Evolutionary conservation across 495 filamentous ascomycete species (phyloP), one percentile per base, ranked within the genome.

Genomic region (Hyaloscypha finlandica): DNA sequence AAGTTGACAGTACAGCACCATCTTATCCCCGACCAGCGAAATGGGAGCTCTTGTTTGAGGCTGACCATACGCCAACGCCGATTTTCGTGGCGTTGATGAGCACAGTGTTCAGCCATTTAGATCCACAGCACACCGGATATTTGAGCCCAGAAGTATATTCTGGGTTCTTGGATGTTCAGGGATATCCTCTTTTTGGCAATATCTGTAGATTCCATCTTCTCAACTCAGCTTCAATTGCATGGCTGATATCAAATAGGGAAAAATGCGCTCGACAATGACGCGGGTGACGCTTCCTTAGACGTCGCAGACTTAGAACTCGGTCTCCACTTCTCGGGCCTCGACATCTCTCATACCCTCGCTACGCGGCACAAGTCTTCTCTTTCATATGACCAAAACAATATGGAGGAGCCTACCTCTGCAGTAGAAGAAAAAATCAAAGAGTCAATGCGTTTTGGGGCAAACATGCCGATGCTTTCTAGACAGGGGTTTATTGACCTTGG

Each of bases 21-120:
- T 59, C 65, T 8, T 61, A 67, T 48, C 57, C 65, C 8, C 57
- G 31, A 16, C 65, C 65, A 11, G 20, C 33, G 12, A 62, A 8
- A 3, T 67, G 65, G 65, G 57, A 61, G 51, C 58, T 57, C 1
- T 31, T 67, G 16, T 61, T 67, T 39, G 64, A 57, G 22, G 42
- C 39, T 33, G 45, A 55, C 58, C 35, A 25, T 8, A 61, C 65
- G 35, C 65, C 65, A 22, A 62, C 57, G 4, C 65, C 65, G 14
- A 61, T 61, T 12, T 67, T 67, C 42, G 56, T 67, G 5, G 65
- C 65, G 14, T 51, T 67, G 14, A 67, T 67, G 65, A 67, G 65
- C 45, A 67, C 57, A 20, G 53, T 67, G 14, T 67, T 67, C 32
- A 42, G 57, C 31, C 57, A 67, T 55, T 45, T 67, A 19, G 65